These are phyloP conservation scores for Suillus americanus DNA, from an alignment of 768 basidiomycete species.

Conservation along the genomic window DNA sequence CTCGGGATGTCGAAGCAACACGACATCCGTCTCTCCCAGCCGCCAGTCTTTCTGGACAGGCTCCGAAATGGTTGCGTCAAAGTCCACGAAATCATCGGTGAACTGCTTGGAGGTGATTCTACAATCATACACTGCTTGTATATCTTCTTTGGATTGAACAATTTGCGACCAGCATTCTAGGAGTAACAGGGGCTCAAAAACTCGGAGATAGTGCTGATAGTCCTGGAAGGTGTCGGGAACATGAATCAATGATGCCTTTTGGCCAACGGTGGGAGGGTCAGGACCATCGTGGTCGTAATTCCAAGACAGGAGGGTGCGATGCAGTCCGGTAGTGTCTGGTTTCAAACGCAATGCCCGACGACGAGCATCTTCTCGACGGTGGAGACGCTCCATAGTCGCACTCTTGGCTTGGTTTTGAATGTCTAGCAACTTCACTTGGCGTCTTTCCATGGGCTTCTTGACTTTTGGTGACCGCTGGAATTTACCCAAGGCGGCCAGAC, in stretches of 20 bases:
- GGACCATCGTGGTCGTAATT: constrained; percentile 68
- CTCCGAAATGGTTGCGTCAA: constrained; percentile 65
- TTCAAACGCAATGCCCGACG: constrained; percentile 66
- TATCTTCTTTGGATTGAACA: constrained; percentile 70
- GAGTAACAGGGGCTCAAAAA: constrained; percentile 84
- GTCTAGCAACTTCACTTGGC: constrained; percentile 65
- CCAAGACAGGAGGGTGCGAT: constrained; percentile 83
- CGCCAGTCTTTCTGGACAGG: constrained; percentile 68
- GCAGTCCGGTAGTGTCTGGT: constrained; percentile 80
- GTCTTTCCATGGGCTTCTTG: constrained; percentile 55
- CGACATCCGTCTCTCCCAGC: constrained; percentile 79
- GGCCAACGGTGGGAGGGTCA: constrained; percentile 53
- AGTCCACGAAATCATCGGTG: constrained; percentile 79
- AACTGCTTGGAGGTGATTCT: constrained; percentile 69
- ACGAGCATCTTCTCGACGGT: constrained; percentile 60
- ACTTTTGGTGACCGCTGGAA: constrained; percentile 62
- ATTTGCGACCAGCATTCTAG: constrained; percentile 93
- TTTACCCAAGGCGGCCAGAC: constrained; percentile 54
- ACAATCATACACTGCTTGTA: constrained; percentile 51
- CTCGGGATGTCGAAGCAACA: constrained; percentile 69
- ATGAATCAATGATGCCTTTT: constrained; percentile 32
- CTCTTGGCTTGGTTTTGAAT: constrained; percentile 43
- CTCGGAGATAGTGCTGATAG: constrained; percentile 63
- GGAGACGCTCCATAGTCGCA: constrained; percentile 48
- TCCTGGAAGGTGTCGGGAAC: constrained; percentile 69